A percentile compares a stretch with the other conserved stretches of the same genome.
Evolutionary conservation across 2,329 filamentous ascomycete species (phyloP).

Genomic region (Microdochium nivale): DNA sequence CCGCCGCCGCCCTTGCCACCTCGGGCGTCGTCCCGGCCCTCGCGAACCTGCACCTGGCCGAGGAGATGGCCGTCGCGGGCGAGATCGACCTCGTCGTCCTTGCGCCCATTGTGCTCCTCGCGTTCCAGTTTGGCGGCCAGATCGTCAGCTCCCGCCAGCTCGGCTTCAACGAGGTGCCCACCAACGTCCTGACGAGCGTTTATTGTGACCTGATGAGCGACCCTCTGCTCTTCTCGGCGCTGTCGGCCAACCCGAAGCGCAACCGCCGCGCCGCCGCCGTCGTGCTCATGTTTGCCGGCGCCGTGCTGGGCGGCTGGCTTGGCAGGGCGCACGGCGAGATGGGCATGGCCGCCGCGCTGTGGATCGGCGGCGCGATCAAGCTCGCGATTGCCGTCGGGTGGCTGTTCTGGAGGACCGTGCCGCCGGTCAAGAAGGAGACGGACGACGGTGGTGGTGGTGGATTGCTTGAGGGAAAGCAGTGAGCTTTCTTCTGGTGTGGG

Average conservation of each 20-base stretch:
- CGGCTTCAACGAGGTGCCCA: constrained; percentile 44
- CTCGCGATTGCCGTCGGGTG: constrained; percentile 26
- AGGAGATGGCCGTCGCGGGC: constrained; percentile 6
- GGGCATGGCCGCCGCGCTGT: constrained; percentile 32
- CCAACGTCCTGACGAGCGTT: constrained; percentile 44
- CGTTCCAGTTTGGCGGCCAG: constrained; percentile 45
- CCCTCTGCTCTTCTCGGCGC: constrained; percentile 31
- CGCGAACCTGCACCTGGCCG: constrained; percentile 12
- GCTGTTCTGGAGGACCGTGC: constrained; percentile 18
- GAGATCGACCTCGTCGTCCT: constrained; percentile 29
- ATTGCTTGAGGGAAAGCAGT: too few relatives aligned
- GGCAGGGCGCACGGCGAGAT: constrained; percentile 24
- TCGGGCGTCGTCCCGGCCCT: constrained; percentile 34
- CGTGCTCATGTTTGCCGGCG: constrained; percentile 35
- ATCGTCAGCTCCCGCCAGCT: constrained; percentile 40
- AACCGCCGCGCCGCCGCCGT: constrained; percentile 37
- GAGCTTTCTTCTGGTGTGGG: too few relatives aligned
- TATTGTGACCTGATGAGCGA: constrained; percentile 46
- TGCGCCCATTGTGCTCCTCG: constrained; percentile 36
- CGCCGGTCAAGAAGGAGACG: background rate
- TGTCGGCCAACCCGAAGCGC: constrained; percentile 36
- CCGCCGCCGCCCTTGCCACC: constrained; percentile 44
- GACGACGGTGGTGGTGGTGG: background rate
- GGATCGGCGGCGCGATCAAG: constrained; percentile 37
- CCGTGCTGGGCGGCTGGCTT: constrained; percentile 39